Base-by-base conservation (phyloP, 768 basidiomycete species). In the Sporobolomyces pararoseus region DNA sequence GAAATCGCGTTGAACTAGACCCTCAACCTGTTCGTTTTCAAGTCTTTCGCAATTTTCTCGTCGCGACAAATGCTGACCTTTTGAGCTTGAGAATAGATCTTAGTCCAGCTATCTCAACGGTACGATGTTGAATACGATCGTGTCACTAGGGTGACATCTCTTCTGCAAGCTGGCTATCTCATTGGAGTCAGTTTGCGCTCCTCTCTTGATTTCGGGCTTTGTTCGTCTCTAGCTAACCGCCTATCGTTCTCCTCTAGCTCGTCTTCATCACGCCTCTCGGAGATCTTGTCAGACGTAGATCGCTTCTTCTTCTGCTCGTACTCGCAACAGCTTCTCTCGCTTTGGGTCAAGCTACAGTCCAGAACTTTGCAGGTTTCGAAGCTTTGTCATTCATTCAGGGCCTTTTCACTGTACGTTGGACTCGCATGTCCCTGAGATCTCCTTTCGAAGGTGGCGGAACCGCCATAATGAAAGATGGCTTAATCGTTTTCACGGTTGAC, bases 241-340 rank as follows among this genome's bases (percentile, higher is more conserved):
- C 7, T 14, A 13, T 23, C 46, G 14, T 23, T 47, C 46, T 13
- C 23, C 46, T 23, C 46, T 50, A 88, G 89, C 83, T 91, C 16
- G 78, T 92, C 10, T 78, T 92, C 50, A 84, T 93, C 60, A 84
- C 88, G 0, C 91, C 91, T 1, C 82, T 92, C 0, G 91, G 91
- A 17, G 91, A 95, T 78, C 84, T 93, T 25, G 83, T 91, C 27
- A 87, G 42, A 61, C 66, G 71, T 1, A 57, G 71, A 2, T 35
- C 66, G 4, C 44, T 72, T 7, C 46, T 72, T 21, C 66, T 72
- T 50, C 2, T 82, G n/a, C 79, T 90, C 34, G 80, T 88, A 50
- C 74, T 84, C 4, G 55, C 84, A 25, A 85, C 86, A 0, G 83
- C 84, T 0, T 75, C 82, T 6, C 80, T 94, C 13, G 85, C 88